Evolutionary conservation across 768 basidiomycete genomes (phyloP).

Genomic region (Leucosporidium scottii): DNA sequence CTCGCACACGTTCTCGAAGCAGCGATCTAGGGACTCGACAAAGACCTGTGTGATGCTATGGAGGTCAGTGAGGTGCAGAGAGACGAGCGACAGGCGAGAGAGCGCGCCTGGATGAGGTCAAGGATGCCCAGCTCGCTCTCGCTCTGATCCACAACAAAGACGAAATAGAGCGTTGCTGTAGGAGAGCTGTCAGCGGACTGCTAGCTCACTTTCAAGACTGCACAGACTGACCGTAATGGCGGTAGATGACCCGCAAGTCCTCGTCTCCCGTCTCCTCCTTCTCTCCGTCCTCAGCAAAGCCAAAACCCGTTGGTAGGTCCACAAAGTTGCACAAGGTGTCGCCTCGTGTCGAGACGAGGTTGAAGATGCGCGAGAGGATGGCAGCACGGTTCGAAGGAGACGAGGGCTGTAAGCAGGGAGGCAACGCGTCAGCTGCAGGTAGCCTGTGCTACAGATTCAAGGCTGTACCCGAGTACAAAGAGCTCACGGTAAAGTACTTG

Average conservation of each 20-base stretch:
- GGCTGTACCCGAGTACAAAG: constrained; percentile 46
- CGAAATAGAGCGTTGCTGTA: constrained; percentile 83
- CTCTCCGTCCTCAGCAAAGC: constrained; percentile 55
- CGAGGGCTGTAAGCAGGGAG: constrained; percentile 21
- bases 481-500: constrained; percentile 80
- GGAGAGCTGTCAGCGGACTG: too few relatives aligned
- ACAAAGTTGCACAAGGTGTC: constrained; percentile 88
- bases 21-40: constrained; percentile 88
- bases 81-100: not conserved
- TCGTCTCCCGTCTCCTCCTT: constrained; percentile 49
- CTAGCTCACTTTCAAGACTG: not conserved
- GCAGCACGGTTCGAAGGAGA: constrained; percentile 23
- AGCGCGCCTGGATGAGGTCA: constrained; percentile 84
- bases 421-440: constrained; percentile 47
- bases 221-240: not conserved
- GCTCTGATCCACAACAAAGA: constrained; percentile 90
- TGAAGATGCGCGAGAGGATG: constrained; percentile 56
- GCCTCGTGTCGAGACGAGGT: constrained; percentile 73
- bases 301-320: constrained; percentile 52
- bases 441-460: not conserved
- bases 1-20: constrained; percentile 98
- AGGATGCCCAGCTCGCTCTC: constrained; percentile 95
- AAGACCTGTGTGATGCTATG: constrained; percentile 59
- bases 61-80: not conserved
- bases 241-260: constrained; percentile 12